Base-by-base conservation (phyloP, 2,329 filamentous ascomycete genomes). In the Cucurbitaria berberidis region DNA sequence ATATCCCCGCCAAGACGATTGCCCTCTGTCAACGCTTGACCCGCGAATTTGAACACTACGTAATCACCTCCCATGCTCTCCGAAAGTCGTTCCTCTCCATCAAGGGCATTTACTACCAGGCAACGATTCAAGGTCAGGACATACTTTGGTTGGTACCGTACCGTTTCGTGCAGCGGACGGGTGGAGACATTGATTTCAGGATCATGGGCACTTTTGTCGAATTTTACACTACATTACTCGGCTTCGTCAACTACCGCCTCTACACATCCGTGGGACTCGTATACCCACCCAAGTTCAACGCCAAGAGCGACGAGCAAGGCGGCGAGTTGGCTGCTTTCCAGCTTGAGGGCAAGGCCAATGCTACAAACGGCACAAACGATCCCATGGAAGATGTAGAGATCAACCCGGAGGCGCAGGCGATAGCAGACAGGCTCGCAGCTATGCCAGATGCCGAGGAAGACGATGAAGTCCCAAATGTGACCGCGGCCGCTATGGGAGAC, bases 161-260 rank as follows among this genome's bases (percentile, higher is more conserved):
- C 81, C 91, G 91, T 76, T 99, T 99, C 78, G 96, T 98, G 71
- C 95, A 99, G 81, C 84, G 90, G 64, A 88, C 96, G 13, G 90
- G 95, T 35, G 91, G 89, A 52, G 95, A 99, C 76, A 89, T 99
- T 60, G 95, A 99, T 76, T 99, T 97, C 80, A 85, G 95, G 69
- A 99, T 99, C 77, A 99, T 99, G 95, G 93, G 91, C 54, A 99
- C 95, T 4, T 99, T 99, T 73, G 88, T 99, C 62, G 93, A 99
- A 76, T 99, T 99, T 76, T 99, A 99, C 81, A 96, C 96, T 69
- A 98, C 93, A 4, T 83, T 99, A 13, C 82, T 99, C 18, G 90
- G 93, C 55, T 99, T 99, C 70, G 87, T 98, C 78, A 97, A 99
- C 82, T 99, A 92, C 82, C 84, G 91, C 60, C 82, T 99, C 41